Evolutionary conservation across 345 rosid genomes (phyloP), one percentile per base, ranked within the genome.

Genomic region (Conringia planisiliqua): DNA sequence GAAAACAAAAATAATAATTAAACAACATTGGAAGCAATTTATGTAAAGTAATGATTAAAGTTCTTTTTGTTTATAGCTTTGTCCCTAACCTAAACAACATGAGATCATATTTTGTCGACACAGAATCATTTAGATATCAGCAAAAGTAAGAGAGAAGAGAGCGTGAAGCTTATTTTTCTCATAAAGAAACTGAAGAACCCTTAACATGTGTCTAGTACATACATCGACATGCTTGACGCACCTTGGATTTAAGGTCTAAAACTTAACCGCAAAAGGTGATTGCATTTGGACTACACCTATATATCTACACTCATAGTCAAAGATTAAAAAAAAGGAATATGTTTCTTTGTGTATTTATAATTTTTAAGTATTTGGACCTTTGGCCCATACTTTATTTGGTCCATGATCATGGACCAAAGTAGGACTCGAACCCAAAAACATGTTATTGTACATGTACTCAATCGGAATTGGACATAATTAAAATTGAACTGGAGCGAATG

Each of bases 81-180:
- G 62, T 75, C 56, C 68, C 56, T 67, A 50, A 67, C 68, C 73
- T 59, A 39, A 44, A 50, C 68, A 57, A 68, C 73, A 59, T 29
- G 54, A 75, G 44, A 75, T 75, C 68, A 39, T 29, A n/a, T 39
- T 48, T 51, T 51, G 73, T 39, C 79, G 44, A 48, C 73, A 58
- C 55, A n/a, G 18, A 75, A 67, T 75, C 67, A 56, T 44, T 56
- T 24, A 62, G 8, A 16, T 38, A 46, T 50, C 35, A 66, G 35
- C 47, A 66, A 65, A 66, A 73, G 42, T 5, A 65, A 43, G 36
- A 73, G 64, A 43, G 47, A 44, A 33, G 47, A 46, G 66, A 40
- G 33, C 6, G 39, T 48, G 44, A 29, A 51, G 36, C 12, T 50
- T 62, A 42, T 7, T 62, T 14, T 52, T 17, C 6, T 11, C 24